Conservation (phyloP, 306 rosid species). For the Quillaja saponaria region DNA sequence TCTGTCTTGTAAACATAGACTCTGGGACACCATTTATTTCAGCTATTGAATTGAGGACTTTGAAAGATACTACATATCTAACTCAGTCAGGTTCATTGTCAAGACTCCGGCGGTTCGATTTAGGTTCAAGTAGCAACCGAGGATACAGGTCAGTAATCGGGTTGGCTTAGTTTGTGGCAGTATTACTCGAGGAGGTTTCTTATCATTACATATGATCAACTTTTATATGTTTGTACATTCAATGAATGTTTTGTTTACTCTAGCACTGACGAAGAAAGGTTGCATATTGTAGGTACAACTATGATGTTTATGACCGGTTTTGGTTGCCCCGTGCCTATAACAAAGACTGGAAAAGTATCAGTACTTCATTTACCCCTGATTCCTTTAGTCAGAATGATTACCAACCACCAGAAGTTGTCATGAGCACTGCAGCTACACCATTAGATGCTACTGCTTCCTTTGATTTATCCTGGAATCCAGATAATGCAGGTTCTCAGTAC, state of each 20-base stretch:
- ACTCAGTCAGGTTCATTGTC: conserved; percentile 22
- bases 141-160: conserved; percentile 9
- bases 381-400: not conserved
- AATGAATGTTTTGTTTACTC: not conserved
- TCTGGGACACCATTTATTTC: conserved; percentile 52
- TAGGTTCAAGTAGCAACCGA: conserved; percentile 25
- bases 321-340: not conserved
- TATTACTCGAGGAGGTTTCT: not conserved
- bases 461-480: not conserved
- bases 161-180: not conserved
- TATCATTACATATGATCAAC: too few relatives aligned
- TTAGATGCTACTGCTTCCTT: conserved; percentile 10
- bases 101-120: not conserved
- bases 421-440: conserved; percentile 41
- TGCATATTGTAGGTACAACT: conserved; percentile 32
- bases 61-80: conserved; percentile 25
- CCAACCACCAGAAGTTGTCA: conserved; percentile 29
- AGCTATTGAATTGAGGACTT: conserved; percentile 44
- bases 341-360: not conserved
- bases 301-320: conserved; percentile 42
- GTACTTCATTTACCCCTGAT: conserved; percentile 7
- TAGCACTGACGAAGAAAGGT: not conserved
- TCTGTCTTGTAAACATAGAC: conserved; percentile 51
- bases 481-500: not conserved
- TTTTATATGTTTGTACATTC: too few relatives aligned